Conservation (phyloP, 257 asterid genomes). For the Nicotiana obtusifolia region DNA sequence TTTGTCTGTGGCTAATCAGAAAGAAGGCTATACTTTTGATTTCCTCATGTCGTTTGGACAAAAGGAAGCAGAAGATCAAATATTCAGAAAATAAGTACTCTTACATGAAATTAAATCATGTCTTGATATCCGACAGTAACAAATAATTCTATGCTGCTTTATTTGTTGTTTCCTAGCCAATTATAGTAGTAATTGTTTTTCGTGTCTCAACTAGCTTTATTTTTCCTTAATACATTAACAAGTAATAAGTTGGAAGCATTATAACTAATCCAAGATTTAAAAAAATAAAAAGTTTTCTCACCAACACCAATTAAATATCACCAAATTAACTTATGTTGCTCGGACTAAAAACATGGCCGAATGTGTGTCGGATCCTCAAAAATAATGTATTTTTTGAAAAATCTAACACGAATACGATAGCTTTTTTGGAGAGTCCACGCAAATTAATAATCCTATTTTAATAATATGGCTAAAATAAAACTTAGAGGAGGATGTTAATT, state of each 20-base stretch:
- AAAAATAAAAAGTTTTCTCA: not conserved
- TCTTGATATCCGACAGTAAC: not conserved
- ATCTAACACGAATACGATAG: fast-evolving
- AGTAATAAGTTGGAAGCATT: not conserved
- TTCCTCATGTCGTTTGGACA: not conserved
- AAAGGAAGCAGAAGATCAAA: not conserved
- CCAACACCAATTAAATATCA: not conserved
- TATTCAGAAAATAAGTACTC: not conserved
- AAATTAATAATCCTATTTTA: not conserved
- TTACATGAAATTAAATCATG: not conserved
- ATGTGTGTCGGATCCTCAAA: no score
- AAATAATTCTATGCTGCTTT: not conserved
- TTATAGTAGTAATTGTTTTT: not conserved
- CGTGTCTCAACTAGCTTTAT: not conserved
- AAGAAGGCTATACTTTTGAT: constrained; percentile 2
- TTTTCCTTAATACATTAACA: not conserved
- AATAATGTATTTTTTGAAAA: no score
- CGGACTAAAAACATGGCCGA: no score
- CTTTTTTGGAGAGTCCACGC: no score
- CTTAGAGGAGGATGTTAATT: not conserved
- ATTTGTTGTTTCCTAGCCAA: not conserved
- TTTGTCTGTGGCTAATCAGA: not conserved
- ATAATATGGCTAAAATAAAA: not conserved
- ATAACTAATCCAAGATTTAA: not conserved
- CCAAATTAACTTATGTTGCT: not conserved